These are phyloP conservation scores for Thelonectria blattea DNA, from an alignment of 2,329 filamentous ascomycete species.

Conservation along the genomic window DNA sequence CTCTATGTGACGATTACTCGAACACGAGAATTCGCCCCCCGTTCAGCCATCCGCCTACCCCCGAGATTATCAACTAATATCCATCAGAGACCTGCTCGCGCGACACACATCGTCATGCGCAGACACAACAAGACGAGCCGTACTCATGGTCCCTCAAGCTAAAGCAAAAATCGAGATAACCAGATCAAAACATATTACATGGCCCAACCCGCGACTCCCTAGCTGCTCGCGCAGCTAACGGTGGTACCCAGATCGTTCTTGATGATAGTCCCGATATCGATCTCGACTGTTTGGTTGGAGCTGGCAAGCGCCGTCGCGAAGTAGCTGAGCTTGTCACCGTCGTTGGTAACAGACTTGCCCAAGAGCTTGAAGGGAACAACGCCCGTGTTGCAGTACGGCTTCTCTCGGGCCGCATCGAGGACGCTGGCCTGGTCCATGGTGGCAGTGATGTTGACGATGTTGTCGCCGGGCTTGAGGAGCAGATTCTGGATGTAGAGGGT, in stretches of 20 bases:
- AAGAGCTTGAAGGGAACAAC: slow-evolving; percentile 61
- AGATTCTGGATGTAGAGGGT: slow-evolving; percentile 64
- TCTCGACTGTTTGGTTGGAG: slow-evolving; percentile 56
- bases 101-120: not conserved
- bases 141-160: not conserved
- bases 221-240: slow-evolving; percentile 33
- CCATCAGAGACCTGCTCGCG: not conserved
- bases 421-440: slow-evolving; percentile 58
- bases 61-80: slow-evolving; percentile 20
- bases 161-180: not conserved
- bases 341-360: slow-evolving; percentile 58
- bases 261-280: slow-evolving; percentile 57
- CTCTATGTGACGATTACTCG: slow-evolving; percentile 30
- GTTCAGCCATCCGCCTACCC: slow-evolving; percentile 18
- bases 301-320: slow-evolving; percentile 60
- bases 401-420: slow-evolving; percentile 45
- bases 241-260: slow-evolving; percentile 39
- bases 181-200: not conserved
- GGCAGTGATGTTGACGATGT: slow-evolving; percentile 61
- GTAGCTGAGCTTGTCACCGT: slow-evolving; percentile 60
- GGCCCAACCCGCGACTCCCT: not conserved
- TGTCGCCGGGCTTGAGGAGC: slow-evolving; percentile 63
- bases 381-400: slow-evolving; percentile 60
- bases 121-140: slow-evolving; percentile 1
- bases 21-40: slow-evolving; percentile 36